Percentiles rank a stretch among this genome's conserved stretches.
Evolutionary conservation across 768 basidiomycete genomes (phyloP).

Genomic region (Phlegmacium glaucopus): DNA sequence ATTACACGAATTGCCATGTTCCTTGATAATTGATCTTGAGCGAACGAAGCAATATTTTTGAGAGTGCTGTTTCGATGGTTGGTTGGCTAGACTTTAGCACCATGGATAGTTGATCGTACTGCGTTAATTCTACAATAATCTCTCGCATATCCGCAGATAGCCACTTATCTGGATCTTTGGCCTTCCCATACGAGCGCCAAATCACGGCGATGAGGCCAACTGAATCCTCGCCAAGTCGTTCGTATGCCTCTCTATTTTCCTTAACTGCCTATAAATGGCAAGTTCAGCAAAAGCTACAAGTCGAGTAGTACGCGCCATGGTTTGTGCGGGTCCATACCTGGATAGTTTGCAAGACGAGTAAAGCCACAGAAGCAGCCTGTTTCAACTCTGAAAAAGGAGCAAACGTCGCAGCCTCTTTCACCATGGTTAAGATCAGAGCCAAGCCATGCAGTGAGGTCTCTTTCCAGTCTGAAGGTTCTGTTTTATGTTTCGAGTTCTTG

Average conservation of each 20-base stretch:
- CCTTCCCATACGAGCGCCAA: slow-evolving; percentile 4
- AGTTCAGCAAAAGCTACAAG: background rate
- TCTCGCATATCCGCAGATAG: background rate
- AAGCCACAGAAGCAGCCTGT: background rate
- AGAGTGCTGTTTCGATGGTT: background rate
- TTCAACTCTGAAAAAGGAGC: slow-evolving; percentile 4
- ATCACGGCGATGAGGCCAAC: slow-evolving; percentile 6
- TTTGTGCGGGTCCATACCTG: background rate
- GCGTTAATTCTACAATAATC: background rate
- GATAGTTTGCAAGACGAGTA: background rate
- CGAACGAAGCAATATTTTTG: background rate
- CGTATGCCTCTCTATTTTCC: slow-evolving; percentile 6
- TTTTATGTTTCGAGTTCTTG: too few relatives aligned
- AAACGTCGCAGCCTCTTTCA: slow-evolving; percentile 5
- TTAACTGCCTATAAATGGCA: background rate
- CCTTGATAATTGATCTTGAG: background rate
- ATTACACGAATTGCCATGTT: background rate
- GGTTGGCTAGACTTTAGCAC: background rate
- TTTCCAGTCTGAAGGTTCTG: background rate
- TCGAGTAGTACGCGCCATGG: background rate
- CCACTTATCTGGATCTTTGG: background rate
- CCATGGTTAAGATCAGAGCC: slow-evolving; percentile 1
- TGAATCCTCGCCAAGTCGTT: background rate
- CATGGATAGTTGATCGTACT: background rate
- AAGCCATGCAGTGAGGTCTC: background rate